Conservation (phyloP, 2,329 filamentous ascomycete genomes). For the Aspergillus fumigatus region DNA sequence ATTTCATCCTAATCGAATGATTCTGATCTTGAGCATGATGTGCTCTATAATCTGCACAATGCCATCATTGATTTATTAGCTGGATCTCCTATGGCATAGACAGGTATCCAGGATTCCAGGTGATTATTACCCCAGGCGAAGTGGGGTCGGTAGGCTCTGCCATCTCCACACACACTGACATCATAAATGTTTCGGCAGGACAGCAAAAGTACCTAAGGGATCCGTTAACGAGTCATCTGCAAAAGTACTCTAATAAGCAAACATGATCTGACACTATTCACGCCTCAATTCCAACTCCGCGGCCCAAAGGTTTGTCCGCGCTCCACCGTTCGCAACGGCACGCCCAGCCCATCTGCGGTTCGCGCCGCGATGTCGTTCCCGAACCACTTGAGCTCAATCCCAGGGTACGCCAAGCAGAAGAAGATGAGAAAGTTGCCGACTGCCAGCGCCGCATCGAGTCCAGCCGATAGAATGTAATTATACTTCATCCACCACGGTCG, state of each 20-base stretch:
- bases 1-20: no score
- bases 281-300: background rate
- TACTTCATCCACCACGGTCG: slow-evolving; percentile 68
- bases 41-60: no score
- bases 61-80: no score
- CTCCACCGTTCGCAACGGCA: background rate
- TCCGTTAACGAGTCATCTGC: background rate
- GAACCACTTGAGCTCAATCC: slow-evolving; percentile 3
- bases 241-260: background rate
- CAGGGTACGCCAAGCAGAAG: slow-evolving; percentile 24
- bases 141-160: background rate
- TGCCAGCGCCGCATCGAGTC: slow-evolving; percentile 48
- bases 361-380: background rate
- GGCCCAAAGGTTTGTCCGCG: background rate
- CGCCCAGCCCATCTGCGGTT: slow-evolving; percentile 1
- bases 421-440: slow-evolving; percentile 25
- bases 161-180: background rate
- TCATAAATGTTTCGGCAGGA: background rate
- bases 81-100: no score
- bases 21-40: no score
- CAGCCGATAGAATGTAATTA: slow-evolving; percentile 67
- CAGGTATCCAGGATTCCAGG: background rate
- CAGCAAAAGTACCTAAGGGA: background rate
- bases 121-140: background rate
- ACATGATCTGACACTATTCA: background rate